Percentiles rank a stretch among this genome's conserved stretches.
Conservation (phyloP, 495 filamentous ascomycete genomes). For the Talaromyces liani region DNA sequence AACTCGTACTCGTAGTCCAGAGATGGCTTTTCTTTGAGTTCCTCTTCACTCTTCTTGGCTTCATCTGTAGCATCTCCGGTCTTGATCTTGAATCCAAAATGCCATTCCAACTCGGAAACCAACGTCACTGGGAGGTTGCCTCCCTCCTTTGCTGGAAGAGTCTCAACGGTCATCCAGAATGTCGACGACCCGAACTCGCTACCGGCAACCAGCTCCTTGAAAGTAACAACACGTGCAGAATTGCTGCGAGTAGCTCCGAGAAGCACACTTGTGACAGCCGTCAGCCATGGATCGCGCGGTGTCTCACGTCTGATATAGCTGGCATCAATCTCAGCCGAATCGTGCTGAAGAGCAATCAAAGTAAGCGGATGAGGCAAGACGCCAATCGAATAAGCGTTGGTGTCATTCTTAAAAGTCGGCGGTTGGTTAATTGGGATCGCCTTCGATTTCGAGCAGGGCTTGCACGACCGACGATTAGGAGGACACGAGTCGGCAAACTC, state of each 20-base stretch:
- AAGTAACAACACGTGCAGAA: constrained; percentile 56
- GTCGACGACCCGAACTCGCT: constrained; percentile 50
- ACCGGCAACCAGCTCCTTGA: constrained; percentile 77
- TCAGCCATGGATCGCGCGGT: constrained; percentile 74
- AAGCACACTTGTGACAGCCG: constrained; percentile 60
- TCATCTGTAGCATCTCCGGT: constrained; percentile 37
- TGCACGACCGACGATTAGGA: constrained; percentile 68
- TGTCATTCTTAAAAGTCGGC: constrained; percentile 50
- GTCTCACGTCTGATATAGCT: constrained; percentile 68
- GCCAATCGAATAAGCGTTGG: constrained; percentile 68
- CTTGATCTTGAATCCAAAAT: constrained; percentile 73
- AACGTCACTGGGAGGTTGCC: constrained; percentile 33
- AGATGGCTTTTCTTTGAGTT: constrained; percentile 31
- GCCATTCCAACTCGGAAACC: constrained; percentile 70
- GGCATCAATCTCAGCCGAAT: constrained; percentile 48
- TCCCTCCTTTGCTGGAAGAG: constrained; percentile 33
- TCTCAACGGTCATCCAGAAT: constrained; percentile 78
- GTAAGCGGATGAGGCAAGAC: constrained; percentile 90
- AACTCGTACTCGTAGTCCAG: constrained; percentile 51
- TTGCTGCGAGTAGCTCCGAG: constrained; percentile 52
- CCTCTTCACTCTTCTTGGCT: constrained; percentile 33
- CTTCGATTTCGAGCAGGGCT: constrained; percentile 53
- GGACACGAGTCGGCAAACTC: constrained; percentile 77
- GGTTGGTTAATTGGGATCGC: constrained; percentile 52
- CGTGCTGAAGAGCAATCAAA: constrained; percentile 51